phyloP scores from a whole-genome alignment of 1,284 basidiomycete genomes.

The Cutaneotrichosporon cutaneum region DNA sequence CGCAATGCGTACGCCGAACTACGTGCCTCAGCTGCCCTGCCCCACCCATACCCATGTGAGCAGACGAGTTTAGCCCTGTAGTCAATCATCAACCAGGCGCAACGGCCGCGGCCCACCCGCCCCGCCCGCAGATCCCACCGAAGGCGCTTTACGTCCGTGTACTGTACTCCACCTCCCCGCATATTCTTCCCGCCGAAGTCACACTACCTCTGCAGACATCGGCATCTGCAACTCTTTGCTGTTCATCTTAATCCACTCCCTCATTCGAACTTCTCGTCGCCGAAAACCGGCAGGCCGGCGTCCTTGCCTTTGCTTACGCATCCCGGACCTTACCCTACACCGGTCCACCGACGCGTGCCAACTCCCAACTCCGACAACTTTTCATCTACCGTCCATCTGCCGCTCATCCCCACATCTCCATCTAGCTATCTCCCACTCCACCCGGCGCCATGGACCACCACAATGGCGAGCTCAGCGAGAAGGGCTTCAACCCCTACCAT shows the following conservation, averaged over 20 bases:
- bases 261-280: background rate
- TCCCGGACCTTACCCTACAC: background rate
- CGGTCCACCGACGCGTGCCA: background rate
- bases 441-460: background rate
- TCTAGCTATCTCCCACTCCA: background rate
- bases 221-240: background rate
- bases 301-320: background rate
- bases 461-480: background rate
- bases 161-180: too few species aligned
- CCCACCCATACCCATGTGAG: too few species aligned
- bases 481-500: conserved; percentile 6
- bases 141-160: too few species aligned
- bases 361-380: background rate
- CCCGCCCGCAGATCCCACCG: too few species aligned
- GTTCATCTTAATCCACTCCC: background rate
- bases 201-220: too few species aligned
- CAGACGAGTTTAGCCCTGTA: too few species aligned
- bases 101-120: too few species aligned
- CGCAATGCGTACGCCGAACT: too few species aligned
- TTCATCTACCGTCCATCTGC: background rate
- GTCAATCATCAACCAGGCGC: too few species aligned
- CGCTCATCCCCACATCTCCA: background rate
- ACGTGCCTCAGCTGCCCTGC: too few species aligned
- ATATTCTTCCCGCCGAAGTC: too few species aligned
- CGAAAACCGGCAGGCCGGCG: background rate